Evolutionary conservation across 208 protist genomes (phyloP), one percentile per base, ranked within the genome.

Genomic region (Naegleria gruberi): DNA sequence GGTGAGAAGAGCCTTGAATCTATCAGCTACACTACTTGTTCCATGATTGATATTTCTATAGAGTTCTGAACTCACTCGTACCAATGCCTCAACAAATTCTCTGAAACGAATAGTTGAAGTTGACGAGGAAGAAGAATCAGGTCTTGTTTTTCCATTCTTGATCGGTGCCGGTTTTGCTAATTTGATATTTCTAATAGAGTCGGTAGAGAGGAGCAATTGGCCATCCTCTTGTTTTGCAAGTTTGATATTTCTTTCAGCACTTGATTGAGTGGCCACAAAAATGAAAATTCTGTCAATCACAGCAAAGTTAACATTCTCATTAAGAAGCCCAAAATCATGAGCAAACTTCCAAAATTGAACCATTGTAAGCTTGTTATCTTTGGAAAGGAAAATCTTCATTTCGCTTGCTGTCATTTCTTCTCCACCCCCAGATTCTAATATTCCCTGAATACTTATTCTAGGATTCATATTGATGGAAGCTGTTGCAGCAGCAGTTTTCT

Each of bases 11-110:
- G 15, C 15, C 30, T 23, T 65, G 30, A 65, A 65, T 19, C 51
- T 65, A 1, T 65, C 51, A 65, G 19, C 15, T 4, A 65, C 51
- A 65, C 19, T 65, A 65, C 51, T 65, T 65, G 51, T 65, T 3
- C 51, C 51, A 19, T 65, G 15, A 30, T 65, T 10, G 30, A 65
- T 65, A 23, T 65, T 65, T 65, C 51, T 4, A 65, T 65, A 65
- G 19, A 65, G 30, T 65, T 65, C 37, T 1, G 93, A 89, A 40
- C 94, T 90, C 0, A 97, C 88, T 15, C 96, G 94, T 17, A 97
- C 91, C 41, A 97, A 90, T 86, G 91, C 91, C 92, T 97, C 95
- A 45, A 93, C 93, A 92, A 97, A 97, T 85, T 95, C 93, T 17
- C 95, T 91, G 90, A 96, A 97, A 45, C 82, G 8, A 8, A 86